Percentiles rank a stretch among this genome's conserved stretches.
These are phyloP conservation scores for Pichia deserticola DNA, from an alignment of 805 yeast genomes.

Conservation along the genomic window DNA sequence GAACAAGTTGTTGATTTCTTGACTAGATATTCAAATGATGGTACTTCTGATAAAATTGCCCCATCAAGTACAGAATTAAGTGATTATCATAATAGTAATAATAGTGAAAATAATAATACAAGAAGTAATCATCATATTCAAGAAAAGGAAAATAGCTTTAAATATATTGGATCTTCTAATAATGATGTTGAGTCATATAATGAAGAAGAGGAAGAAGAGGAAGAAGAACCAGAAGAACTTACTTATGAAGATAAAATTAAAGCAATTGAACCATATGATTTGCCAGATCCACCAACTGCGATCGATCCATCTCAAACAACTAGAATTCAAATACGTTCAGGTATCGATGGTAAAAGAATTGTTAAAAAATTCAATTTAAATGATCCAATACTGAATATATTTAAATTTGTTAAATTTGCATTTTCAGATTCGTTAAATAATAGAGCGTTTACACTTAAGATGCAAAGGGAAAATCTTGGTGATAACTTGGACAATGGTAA, in stretches of 20 bases:
- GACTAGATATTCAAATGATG: constrained; percentile 50
- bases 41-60: constrained; percentile 62
- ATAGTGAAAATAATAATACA: too few species aligned
- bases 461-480: constrained; percentile 54
- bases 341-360: constrained; percentile 68
- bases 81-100: too few species aligned
- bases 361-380: constrained; percentile 57
- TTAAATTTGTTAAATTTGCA: constrained; percentile 57
- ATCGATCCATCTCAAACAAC: constrained; percentile 48
- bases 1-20: constrained; percentile 67
- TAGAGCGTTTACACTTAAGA: constrained; percentile 46
- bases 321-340: constrained; percentile 80
- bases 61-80: constrained; percentile 27
- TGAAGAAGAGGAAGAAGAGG: constrained; percentile 21
- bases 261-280: constrained; percentile 27
- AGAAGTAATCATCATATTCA: too few species aligned
- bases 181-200: constrained; percentile 20
- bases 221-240: constrained; percentile 10
- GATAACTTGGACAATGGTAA: constrained; percentile 41
- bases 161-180: constrained; percentile 2
- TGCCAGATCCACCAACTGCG: constrained; percentile 54
- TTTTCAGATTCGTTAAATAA: constrained; percentile 36
- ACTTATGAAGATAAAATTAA: constrained; percentile 15
- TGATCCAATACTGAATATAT: constrained; percentile 56
- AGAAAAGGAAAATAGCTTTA: constrained; percentile 13